Base-by-base conservation (phyloP, 306 rosid species). In the Bauhinia variegata region DNA sequence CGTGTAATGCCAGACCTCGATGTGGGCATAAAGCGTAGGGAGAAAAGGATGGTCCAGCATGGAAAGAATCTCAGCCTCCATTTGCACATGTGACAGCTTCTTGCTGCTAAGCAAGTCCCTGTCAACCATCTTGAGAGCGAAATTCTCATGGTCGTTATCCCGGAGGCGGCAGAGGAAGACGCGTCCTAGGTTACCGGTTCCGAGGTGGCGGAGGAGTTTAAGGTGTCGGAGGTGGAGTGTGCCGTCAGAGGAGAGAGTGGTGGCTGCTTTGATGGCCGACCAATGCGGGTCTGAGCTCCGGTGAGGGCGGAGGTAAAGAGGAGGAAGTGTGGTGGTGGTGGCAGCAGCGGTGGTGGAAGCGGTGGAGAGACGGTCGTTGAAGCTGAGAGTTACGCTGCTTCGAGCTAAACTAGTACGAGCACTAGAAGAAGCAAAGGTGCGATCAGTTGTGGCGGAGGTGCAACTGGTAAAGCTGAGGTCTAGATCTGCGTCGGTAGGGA, bases 71-170 rank as follows among this genome's bases (percentile, higher is more conserved):
- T 88, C 72, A 0, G 87, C 86, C 58, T 93, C 98, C 53, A 70
- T 88, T 67, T 77, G 80, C 0, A 85, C 86, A 47, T 93, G 96
- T 10, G 83, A 60, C 23, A 82, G 88, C 56, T 93, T 89, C 75
- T 83, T 88, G 14, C 67, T 48, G 19, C 54, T 71, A 2, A 93
- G 80, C 1, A 85, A 82, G 15, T 88, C 97, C 7, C 80, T 86
- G 60, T 93, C 98, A 1, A 93, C 91, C 9, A 93, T 97, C 32
- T 93, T 89, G 18, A 93, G 93, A 1, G 98, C 98, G 63, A 89
- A 93, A 36, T n/a, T 66, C 4, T 84, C 88, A 44, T 69, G 80
- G 13, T 85, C 86, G 55, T 74, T 70, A 62, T 92, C 96, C 1
- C 91, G 80, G 15, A 93, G 87, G 60, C 85, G 84, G 80, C 98